Evolutionary conservation across 2,329 filamentous ascomycete genomes (phyloP).

Genomic region (Cercospora sp.): DNA sequence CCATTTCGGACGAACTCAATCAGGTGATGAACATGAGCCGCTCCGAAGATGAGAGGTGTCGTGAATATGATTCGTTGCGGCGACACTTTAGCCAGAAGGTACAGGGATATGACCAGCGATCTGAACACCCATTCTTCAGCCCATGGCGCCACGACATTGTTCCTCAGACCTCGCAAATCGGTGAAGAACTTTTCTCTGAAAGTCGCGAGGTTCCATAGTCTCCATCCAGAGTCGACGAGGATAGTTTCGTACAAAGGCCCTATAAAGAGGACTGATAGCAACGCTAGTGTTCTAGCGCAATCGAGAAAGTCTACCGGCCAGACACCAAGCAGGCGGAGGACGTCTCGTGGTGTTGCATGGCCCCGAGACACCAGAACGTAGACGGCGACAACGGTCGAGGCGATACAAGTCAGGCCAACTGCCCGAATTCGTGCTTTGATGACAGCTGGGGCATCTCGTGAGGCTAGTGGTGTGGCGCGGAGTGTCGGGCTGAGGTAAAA

Average conservation of each 20-base stretch:
- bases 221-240: constrained; percentile 69
- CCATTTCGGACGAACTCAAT: constrained; percentile 88
- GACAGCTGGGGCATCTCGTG: constrained; percentile 83
- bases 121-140: constrained; percentile 96
- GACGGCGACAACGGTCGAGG: constrained; percentile 67
- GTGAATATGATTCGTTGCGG: constrained; percentile 67
- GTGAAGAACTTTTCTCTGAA: constrained; percentile 61
- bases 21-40: constrained; percentile 92
- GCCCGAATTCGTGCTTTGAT: constrained; percentile 83
- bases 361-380: constrained; percentile 61
- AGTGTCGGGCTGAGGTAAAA: constrained; percentile 83
- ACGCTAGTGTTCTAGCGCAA: constrained; percentile 57
- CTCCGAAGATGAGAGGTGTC: constrained; percentile 84
- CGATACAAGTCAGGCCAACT: constrained; percentile 71
- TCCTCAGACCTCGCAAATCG: constrained; percentile 82
- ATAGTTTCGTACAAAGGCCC: constrained; percentile 81
- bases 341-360: constrained; percentile 52
- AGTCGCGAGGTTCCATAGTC: constrained; percentile 49
- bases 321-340: constrained; percentile 72
- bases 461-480: constrained; percentile 73
- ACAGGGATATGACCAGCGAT: constrained; percentile 77
- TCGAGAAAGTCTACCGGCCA: constrained; percentile 67
- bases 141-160: constrained; percentile 78
- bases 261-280: constrained; percentile 77
- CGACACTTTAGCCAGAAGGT: constrained; percentile 66